Base-by-base conservation (phyloP, 78 protist species). In the Isochrysis galbana region DNA sequence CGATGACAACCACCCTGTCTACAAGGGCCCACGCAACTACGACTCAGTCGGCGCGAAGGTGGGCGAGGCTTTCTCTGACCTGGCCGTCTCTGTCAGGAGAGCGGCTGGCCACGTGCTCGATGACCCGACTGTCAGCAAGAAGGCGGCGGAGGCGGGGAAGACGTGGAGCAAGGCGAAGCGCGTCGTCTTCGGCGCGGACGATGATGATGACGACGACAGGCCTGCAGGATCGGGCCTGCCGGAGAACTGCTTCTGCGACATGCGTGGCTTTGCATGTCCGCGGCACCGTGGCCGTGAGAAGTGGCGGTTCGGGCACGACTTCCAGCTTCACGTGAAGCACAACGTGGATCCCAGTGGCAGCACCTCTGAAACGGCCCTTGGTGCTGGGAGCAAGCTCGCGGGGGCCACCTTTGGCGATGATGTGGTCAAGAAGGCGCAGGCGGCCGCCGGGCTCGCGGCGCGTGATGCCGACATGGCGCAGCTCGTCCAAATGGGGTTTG, bases 221-320 rank as follows among this genome's bases (percentile, higher is more conserved):
- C n/a, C n/a, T n/a, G n/a, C n/a, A n/a, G n/a, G n/a, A n/a, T 23
- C 34, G 7, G 25, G 74, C 32, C 5, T 77, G 84, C 84, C 84
- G 21, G 34, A 10, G 47, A 32, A 32, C 84, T 77, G 84, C 84
- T 77, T 39, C 47, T 77, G 84, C 46, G 84, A 77, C 84, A 77
- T 77, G 84, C 84, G 84, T 46, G 84, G 84, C 84, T 77, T 23
- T 32, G 47, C 84, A 17, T 77, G 84, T 46, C 84, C 84, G 84
- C 14, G 5, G 26, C 84, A 77, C 84, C 44, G 46, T 3, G 84
- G 84, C 84, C 84, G n/a, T 32, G 84, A 77, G 84, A 5, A 5
- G 47, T 77, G 84, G 84, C 45, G 84, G 34, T 1, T 1, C 34
- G 0, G 17, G 34, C 44, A 34, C 26, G 84, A 39, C 47, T 77